A percentile compares a stretch with the other conserved stretches of the same genome.
Evolutionary conservation across 2,329 filamentous ascomycete genomes (phyloP).

Genomic region (Claviceps quebecensis): DNA sequence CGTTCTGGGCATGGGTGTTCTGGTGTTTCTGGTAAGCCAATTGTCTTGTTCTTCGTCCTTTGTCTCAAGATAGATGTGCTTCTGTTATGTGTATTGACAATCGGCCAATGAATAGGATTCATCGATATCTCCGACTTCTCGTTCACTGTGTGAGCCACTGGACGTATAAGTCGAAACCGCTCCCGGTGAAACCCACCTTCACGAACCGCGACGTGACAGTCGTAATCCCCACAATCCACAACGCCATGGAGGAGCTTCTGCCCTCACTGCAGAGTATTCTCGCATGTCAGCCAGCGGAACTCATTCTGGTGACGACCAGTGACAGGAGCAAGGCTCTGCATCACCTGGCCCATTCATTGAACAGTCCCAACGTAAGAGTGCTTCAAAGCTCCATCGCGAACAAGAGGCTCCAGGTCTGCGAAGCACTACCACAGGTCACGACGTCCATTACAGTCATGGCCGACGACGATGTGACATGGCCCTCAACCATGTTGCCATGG

Average conservation of each 20-base stretch:
- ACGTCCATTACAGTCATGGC: constrained; percentile 84
- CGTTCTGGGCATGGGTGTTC: constrained; percentile 33
- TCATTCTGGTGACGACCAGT: constrained; percentile 79
- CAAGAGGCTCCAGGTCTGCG: constrained; percentile 86
- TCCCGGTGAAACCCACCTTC: constrained; percentile 67
- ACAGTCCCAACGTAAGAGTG: constrained; percentile 51
- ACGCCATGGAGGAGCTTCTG: constrained; percentile 68
- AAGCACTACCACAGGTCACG: constrained; percentile 71
- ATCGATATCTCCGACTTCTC: constrained; percentile 75
- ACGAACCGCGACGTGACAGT: constrained; percentile 79
- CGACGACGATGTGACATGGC: constrained; percentile 93
- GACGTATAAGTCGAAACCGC: constrained; percentile 72
- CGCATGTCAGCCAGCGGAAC: constrained; percentile 51
- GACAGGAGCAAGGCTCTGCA: constrained; percentile 59
- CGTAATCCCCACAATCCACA: constrained; percentile 84
- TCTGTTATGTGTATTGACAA: not conserved
- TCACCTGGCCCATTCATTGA: constrained; percentile 48
- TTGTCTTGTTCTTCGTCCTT: not conserved
- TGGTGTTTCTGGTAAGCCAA: constrained; percentile 33
- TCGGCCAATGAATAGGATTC: constrained; percentile 42
- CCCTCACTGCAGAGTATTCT: constrained; percentile 69
- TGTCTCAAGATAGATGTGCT: not conserved
- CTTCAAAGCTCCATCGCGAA: constrained; percentile 75
- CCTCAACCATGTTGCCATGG: constrained; percentile 73
- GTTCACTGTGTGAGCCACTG: constrained; percentile 79